Conservation (phyloP, 352 stramenopile genomes). For the Globisporangium orthogonon region DNA sequence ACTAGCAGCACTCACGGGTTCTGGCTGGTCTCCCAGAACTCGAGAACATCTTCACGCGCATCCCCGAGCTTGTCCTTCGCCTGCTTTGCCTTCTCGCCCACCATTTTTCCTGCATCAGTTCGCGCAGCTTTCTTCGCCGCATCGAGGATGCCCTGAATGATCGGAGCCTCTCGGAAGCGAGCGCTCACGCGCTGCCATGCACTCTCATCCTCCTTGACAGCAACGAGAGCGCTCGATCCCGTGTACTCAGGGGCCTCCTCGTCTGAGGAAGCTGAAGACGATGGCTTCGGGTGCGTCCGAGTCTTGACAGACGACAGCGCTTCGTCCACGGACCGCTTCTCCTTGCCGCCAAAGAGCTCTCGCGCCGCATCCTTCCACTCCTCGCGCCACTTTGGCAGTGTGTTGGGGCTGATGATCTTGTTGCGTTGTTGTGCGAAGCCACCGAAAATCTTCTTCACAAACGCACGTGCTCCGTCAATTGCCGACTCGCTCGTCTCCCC, state of each 20-base stretch:
- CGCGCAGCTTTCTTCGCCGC: constrained; percentile 71
- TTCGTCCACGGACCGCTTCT: constrained; percentile 72
- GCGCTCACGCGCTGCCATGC: constrained; percentile 93
- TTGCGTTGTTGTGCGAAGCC: constrained; percentile 40
- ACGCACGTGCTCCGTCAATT: constrained; percentile 31
- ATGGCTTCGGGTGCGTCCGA: constrained; percentile 27
- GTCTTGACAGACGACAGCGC: constrained; percentile 64
- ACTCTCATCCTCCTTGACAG: constrained; percentile 91
- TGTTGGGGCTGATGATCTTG: constrained; percentile 54
- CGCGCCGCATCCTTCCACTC: constrained; percentile 67
- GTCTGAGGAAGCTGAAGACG: constrained; percentile 18
- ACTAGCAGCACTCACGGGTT: constrained; percentile 82
- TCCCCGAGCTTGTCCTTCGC: constrained; percentile 81
- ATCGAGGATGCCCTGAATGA: constrained; percentile 90
- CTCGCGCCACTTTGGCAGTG: constrained; percentile 39
- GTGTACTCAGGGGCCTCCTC: constrained; percentile 57
- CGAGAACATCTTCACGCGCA: constrained; percentile 76
- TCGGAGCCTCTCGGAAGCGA: constrained; percentile 91
- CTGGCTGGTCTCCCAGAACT: constrained; percentile 98
- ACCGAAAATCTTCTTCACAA: constrained; percentile 56
- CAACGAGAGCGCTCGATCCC: constrained; percentile 65
- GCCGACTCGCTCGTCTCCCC: constrained; percentile 23
- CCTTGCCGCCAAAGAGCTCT: constrained; percentile 72
- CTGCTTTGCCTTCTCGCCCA: constrained; percentile 63
- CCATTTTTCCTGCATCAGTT: constrained; percentile 69